Evolutionary conservation across 2,329 filamentous ascomycete species (phyloP).

Genomic region (Calonectria naviculata): DNA sequence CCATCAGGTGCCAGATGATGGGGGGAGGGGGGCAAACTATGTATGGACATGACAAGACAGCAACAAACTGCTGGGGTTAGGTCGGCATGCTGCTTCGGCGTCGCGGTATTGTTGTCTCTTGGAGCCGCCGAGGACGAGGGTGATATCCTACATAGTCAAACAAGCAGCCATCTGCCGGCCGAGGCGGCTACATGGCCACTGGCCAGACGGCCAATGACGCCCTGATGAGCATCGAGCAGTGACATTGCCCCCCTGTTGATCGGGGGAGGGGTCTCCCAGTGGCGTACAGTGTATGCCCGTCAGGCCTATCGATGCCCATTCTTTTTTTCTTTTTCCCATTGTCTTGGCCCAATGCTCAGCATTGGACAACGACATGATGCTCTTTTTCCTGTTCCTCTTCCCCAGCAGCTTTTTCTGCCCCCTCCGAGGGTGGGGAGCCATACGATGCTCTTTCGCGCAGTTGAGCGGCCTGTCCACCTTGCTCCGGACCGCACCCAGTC

Average conservation of each 20-base stretch:
- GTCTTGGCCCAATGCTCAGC: background rate
- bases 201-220: background rate
- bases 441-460: background rate
- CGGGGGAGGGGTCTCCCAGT: conserved; percentile 5
- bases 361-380: background rate
- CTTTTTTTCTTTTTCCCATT: background rate
- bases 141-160: background rate
- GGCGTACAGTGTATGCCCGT: background rate
- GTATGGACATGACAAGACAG: background rate
- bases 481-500: background rate
- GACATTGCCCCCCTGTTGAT: conserved; percentile 7
- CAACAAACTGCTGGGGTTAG: conserved; percentile 14
- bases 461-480: conserved; percentile 6
- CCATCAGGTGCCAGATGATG: conserved; percentile 32
- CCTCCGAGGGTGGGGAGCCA: background rate
- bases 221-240: conserved; percentile 4
- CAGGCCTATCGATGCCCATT: conserved; percentile 11
- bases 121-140: background rate
- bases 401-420: background rate
- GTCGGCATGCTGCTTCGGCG: conserved; percentile 12
- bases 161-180: conserved; percentile 12
- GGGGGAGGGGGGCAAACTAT: conserved; percentile 24
- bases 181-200: conserved; percentile 15
- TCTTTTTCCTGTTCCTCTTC: background rate
- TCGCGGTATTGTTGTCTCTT: conserved; percentile 4